A percentile compares a stretch with the other conserved stretches of the same genome.
Evolutionary conservation across 129 eudicot genomes (phyloP).

Genomic region (Mikania micrantha): DNA sequence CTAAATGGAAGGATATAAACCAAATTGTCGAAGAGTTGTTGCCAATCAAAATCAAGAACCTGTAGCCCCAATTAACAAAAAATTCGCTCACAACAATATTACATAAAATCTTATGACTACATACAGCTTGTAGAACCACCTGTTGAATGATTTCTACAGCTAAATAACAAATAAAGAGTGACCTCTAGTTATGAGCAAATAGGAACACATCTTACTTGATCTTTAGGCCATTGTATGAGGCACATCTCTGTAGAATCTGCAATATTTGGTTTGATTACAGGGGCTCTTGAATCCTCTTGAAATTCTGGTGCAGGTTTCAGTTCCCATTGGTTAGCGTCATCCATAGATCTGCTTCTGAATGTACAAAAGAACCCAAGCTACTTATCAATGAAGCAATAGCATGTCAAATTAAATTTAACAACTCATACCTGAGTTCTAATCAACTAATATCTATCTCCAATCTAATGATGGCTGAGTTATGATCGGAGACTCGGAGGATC

Average conservation of each 20-base stretch:
- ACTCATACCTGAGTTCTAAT: too few species aligned
- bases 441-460: too few species aligned
- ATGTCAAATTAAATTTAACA: too few species aligned
- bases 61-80: conserved; percentile 20
- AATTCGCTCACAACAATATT: background rate
- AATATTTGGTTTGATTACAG: conserved; percentile 36
- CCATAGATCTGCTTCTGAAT: conserved; percentile 23
- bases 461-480: too few species aligned
- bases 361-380: background rate
- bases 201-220: conserved; percentile 30
- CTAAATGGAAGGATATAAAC: too few species aligned
- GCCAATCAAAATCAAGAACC: conserved; percentile 66
- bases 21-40: too few species aligned
- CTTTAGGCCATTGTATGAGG: conserved; percentile 68
- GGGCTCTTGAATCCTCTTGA: conserved; percentile 46
- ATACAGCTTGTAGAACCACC: background rate
- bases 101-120: background rate
- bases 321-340: conserved; percentile 27
- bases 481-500: too few species aligned
- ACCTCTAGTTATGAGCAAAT: background rate
- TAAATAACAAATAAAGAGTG: background rate
- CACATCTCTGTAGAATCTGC: conserved; percentile 64
- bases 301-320: conserved; percentile 41
- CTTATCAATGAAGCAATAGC: background rate
- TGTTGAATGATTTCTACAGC: background rate